phyloP scores from a whole-genome alignment of 306 rosid species.

The Citrullus amarus region DNA sequence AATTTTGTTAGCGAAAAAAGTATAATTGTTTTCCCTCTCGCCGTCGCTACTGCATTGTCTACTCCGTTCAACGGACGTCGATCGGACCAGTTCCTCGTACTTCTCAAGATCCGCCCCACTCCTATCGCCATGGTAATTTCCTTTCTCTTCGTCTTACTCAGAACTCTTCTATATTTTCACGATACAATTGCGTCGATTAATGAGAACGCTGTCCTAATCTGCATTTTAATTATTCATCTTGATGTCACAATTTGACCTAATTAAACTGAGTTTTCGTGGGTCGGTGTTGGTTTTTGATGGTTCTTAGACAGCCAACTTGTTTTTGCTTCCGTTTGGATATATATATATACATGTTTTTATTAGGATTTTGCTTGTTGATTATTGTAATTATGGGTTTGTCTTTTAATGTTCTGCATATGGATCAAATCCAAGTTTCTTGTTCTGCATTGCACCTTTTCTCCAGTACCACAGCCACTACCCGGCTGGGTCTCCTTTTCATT shows the following conservation, averaged over 20 bases:
- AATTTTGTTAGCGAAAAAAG: background rate
- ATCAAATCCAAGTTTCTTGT: background rate
- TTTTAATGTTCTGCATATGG: background rate
- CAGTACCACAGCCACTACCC: background rate
- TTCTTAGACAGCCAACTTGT: background rate
- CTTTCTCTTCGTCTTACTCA: background rate
- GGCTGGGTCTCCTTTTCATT: background rate
- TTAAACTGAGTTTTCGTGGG: background rate
- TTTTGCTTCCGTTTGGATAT: background rate
- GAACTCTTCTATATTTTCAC: background rate
- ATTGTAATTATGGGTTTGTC: background rate
- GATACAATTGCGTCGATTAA: background rate
- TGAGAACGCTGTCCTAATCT: background rate
- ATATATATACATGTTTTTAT: background rate
- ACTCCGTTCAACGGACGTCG: background rate
- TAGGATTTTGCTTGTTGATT: background rate
- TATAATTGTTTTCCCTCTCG: background rate
- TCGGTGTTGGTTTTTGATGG: background rate
- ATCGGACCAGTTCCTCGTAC: background rate
- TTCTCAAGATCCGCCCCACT: background rate
- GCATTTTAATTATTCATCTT: background rate
- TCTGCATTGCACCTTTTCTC: background rate
- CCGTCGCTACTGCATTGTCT: background rate
- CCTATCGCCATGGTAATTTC: background rate
- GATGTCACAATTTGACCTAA: background rate